Evolutionary conservation across 2,329 filamentous ascomycete genomes (phyloP).

Genomic region (Phialophora tarda): DNA sequence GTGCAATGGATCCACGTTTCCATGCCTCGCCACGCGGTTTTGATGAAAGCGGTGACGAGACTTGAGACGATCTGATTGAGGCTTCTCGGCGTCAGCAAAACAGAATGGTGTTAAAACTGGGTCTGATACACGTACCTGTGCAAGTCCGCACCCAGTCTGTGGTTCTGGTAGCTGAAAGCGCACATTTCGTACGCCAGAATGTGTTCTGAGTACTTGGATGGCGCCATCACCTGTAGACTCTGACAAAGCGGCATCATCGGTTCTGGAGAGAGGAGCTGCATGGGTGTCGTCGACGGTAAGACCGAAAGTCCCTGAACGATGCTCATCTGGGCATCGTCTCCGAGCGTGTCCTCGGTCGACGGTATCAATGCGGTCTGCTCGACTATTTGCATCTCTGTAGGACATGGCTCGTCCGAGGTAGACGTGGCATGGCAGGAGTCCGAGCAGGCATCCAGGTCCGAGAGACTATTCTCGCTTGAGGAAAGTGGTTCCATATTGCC

Average conservation of each 20-base stretch:
- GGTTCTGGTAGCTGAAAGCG: slow-evolving; percentile 18
- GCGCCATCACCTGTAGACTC: slow-evolving; percentile 19
- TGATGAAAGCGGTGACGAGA: slow-evolving; percentile 25
- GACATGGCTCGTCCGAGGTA: neutral
- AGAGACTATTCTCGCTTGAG: neutral
- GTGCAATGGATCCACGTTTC: slow-evolving; percentile 28
- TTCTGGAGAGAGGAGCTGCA: neutral
- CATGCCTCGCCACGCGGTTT: slow-evolving; percentile 27
- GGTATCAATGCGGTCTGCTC: neutral
- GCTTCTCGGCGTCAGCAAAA: slow-evolving; percentile 1
- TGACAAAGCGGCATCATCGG: slow-evolving; percentile 7
- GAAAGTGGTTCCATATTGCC: neutral
- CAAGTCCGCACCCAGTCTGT: slow-evolving; percentile 9
- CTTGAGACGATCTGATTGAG: slow-evolving; percentile 20
- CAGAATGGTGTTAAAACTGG: neutral
- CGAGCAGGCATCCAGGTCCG: neutral
- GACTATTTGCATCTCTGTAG: neutral
- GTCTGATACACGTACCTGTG: slow-evolving; percentile 19
- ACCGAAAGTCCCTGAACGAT: neutral
- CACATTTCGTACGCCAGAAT: slow-evolving; percentile 31
- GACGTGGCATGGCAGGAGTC: neutral
- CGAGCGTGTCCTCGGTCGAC: neutral
- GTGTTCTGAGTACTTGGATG: slow-evolving; percentile 27
- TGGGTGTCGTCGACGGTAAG: neutral
- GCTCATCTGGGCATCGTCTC: neutral